A percentile compares a stretch with the other conserved stretches of the same genome.
These are phyloP conservation scores for Solanum pinnatisectum DNA, from an alignment of 257 asterid genomes.

Conservation along the genomic window DNA sequence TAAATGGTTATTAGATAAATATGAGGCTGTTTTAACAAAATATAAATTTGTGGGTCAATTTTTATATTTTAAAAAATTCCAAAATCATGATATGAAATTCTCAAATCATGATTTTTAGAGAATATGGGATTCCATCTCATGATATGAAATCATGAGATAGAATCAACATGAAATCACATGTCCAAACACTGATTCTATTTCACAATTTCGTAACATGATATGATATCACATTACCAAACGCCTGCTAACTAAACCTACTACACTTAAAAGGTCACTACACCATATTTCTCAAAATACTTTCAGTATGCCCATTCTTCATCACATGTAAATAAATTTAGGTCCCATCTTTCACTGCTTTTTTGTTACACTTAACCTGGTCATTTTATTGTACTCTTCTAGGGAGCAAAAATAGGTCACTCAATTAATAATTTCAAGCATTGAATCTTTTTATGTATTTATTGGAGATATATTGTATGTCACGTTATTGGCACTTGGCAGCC, in stretches of 20 bases:
- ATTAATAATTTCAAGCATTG: background rate
- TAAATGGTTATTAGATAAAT: too few species aligned
- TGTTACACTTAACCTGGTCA: background rate
- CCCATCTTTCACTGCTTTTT: background rate
- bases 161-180: too few species aligned
- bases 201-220: too few species aligned
- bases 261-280: background rate
- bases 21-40: too few species aligned
- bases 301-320: background rate
- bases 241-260: background rate
- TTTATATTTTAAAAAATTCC: too few species aligned
- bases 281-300: background rate
- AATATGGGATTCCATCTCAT: too few species aligned
- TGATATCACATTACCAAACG: rapidly evolving
- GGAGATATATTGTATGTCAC: background rate
- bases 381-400: background rate
- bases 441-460: background rate
- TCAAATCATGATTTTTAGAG: too few species aligned
- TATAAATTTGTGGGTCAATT: too few species aligned
- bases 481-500: background rate
- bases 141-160: too few species aligned
- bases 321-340: background rate
- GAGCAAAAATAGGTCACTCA: background rate
- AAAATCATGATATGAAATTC: too few species aligned
- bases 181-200: too few species aligned